Base-by-base conservation (phyloP, 768 basidiomycete genomes). In the Rhizopogon rudus region DNA sequence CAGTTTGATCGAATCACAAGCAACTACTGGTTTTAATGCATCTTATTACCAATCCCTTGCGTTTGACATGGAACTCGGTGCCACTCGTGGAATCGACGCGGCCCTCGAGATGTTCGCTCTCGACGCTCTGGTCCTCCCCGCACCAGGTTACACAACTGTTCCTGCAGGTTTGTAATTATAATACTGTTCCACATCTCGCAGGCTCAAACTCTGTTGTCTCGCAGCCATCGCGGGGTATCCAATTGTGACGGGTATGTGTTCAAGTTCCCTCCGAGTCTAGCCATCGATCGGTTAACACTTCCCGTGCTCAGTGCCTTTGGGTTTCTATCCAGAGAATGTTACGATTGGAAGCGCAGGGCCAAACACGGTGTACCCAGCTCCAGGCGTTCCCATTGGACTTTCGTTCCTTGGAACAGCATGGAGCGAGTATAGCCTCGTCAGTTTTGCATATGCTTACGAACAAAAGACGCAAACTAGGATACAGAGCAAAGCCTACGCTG, bases 391-490 rank as follows among this genome's bases (percentile, higher is more conserved):
- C 0, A 73, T 74, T 33, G 75, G 76, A 6, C 60, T 78, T 17
- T 66, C 71, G 35, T 76, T 78, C 61, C 56, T 76, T 6, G 75
- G 78, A 20, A 75, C 74, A n/a, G 73, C 73, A 22, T 78, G 70
- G 65, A 72, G 67, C 65, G 78, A 79, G 61, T 72, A 68, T 54
- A 60, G 67, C 44, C 70, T 79, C 9, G 63, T 79, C 20, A 64
- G 68, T 46, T 70, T 67, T 53, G 77, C 75, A 41, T 78, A 74
- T 53, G 76, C 77, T 16, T 77, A 73, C 58, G 78, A 79, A 62
- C 84, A 86, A 64, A 73, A 73, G 57, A 86, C 86, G 4, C 72
- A 80, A 54, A 78, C 77, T 1, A 66, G 84, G 14, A 63, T 83
- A 50, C 64, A 67, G 48, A 72, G 79, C 57, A 73, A 65, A 62